Evolutionary conservation across 495 filamentous ascomycete genomes (phyloP), one percentile per base, ranked within the genome.

Genomic region (Trichocladium antarcticum): DNA sequence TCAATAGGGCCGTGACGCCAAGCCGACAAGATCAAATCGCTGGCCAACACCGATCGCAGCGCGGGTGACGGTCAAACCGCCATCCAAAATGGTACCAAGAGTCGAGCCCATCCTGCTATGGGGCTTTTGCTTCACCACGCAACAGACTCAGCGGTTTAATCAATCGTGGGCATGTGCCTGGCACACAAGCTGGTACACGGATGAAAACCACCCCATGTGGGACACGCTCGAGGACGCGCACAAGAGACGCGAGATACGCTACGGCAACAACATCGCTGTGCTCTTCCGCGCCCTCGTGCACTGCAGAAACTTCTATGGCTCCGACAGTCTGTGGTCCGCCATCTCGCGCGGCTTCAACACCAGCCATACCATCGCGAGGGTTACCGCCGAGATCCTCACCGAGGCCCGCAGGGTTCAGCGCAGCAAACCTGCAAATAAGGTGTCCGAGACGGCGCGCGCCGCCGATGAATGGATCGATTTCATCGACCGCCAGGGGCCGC

Each of bases 211-310:
- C 42, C 29, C 47, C 0, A 31, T 55, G 42, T 55, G 47, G 42
- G 42, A 46, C 7, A 3, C 29, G 1, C 19, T 55, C 4, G 52
- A 50, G 1, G 47, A 47, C 22, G 8, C 37, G 1, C 14, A 4
- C n/a, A 54, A 51, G 43, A 47, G 35, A 10, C 54, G 57, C n/a
- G 57, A 56, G 35, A 41, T 57, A 12, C 55, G 53, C 15, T 62
- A 62, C 39, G 57, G 52, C 14, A 62, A 62, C 60, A 62, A 62
- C 29, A 37, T 62, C 11, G 40, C 37, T 14, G 57, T 62, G 6
- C 54, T 62, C 14, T 60, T 62, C 22, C 41, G 46, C 5, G 52
- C 47, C 5, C 42, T 60, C 6, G 9, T 54, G 0, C 39, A 56
- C 12, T 53, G 47, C 36, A 17, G 37, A 1, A 21, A 35, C 1